A percentile compares a stretch with the other conserved stretches of the same genome.
These are phyloP conservation scores for Trichoderma polysporum DNA, from an alignment of 2,329 filamentous ascomycete genomes.

Conservation along the genomic window DNA sequence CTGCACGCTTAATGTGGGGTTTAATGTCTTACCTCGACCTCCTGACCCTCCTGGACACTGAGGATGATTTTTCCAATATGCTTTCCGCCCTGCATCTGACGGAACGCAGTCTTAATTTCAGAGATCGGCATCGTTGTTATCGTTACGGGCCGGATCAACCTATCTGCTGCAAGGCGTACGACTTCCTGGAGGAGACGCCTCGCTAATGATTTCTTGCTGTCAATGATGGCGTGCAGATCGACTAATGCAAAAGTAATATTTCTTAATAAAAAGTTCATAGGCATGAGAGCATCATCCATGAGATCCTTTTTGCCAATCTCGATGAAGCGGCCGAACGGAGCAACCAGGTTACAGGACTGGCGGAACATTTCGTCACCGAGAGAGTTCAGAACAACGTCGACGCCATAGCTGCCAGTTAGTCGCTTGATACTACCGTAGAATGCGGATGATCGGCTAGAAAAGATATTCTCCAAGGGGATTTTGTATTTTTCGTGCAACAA, in stretches of 20 bases:
- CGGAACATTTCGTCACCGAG: background rate
- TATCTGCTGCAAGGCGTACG: constrained; percentile 1
- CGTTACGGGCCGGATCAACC: constrained; percentile 4
- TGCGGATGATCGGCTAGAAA: background rate
- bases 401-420: background rate
- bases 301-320: background rate
- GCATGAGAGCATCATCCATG: background rate
- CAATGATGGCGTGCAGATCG: too few relatives aligned
- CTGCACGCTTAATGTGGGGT: too few relatives aligned
- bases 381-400: constrained; percentile 1
- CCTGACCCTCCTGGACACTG: too few relatives aligned
- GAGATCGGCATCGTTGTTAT: constrained; percentile 26
- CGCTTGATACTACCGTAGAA: background rate
- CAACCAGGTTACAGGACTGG: background rate
- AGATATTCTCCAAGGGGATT: background rate
- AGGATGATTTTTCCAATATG: constrained; percentile 43
- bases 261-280: too few relatives aligned
- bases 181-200: too few relatives aligned
- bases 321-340: background rate
- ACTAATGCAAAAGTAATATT: too few relatives aligned
- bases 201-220: too few relatives aligned
- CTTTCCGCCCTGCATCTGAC: constrained; percentile 39
- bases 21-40: too few relatives aligned
- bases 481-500: background rate
- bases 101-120: constrained; percentile 39